These are phyloP conservation scores for Spathaspora sp. DNA, from an alignment of 805 yeast species.

Conservation along the genomic window DNA sequence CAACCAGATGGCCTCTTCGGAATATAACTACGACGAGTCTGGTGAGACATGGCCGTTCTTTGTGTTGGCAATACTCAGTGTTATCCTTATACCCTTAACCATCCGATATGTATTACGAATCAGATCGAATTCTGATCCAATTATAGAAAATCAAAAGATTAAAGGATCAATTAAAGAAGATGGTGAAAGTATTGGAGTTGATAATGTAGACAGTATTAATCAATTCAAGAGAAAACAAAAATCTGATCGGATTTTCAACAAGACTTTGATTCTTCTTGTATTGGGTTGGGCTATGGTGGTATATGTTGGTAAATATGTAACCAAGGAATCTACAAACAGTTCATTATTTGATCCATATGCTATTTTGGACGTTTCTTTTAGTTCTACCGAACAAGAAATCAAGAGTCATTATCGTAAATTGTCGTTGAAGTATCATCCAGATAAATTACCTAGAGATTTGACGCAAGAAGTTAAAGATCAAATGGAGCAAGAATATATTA, in stretches of 20 bases:
- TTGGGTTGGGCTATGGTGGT: slow-evolving; percentile 64
- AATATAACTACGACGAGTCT: slow-evolving; percentile 81
- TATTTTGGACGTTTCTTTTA: slow-evolving; percentile 66
- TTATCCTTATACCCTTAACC: slow-evolving; percentile 67
- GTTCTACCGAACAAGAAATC: slow-evolving; percentile 71
- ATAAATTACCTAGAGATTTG: slow-evolving; percentile 69
- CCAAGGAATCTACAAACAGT: slow-evolving; percentile 40
- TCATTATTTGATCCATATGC: slow-evolving; percentile 85
- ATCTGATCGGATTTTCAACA: slow-evolving; percentile 33
- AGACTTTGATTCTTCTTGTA: slow-evolving; percentile 26
- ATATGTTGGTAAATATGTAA: slow-evolving; percentile 30
- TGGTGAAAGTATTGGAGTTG: slow-evolving; percentile 32
- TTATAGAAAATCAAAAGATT: slow-evolving; percentile 18
- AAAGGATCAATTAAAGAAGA: slow-evolving; percentile 29
- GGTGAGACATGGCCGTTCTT: slow-evolving; percentile 95
- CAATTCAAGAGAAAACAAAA: slow-evolving; percentile 24
- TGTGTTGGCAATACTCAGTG: slow-evolving; percentile 64
- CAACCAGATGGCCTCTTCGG: slow-evolving; percentile 30
- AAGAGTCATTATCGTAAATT: slow-evolving; percentile 82
- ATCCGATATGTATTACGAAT: slow-evolving; percentile 24
- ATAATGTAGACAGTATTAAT: slow-evolving; percentile 18
- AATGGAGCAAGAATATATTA: slow-evolving; percentile 74
- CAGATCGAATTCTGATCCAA: slow-evolving; percentile 13
- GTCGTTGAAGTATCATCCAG: slow-evolving; percentile 90
- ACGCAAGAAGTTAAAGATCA: slow-evolving; percentile 51